A percentile compares a stretch with the other conserved stretches of the same genome.
Evolutionary conservation across 352 stramenopile species (phyloP).

Genomic region (Pythium aphanidermatum): DNA sequence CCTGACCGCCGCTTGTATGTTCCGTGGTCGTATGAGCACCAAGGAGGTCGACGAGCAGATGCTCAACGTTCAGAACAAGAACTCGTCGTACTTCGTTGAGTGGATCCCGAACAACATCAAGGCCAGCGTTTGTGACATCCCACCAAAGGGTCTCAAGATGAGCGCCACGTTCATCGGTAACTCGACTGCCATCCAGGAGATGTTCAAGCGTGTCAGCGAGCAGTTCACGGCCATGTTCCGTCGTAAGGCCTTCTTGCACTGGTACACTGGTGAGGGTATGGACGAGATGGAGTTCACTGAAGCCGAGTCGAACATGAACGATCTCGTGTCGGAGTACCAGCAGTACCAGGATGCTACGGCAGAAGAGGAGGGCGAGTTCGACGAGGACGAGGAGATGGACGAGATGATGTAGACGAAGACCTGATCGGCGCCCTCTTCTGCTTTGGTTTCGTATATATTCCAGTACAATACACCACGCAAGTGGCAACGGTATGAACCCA

Average conservation of each 20-base stretch:
- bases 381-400: slow-evolving; percentile 93
- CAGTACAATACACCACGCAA: slow-evolving; percentile 47
- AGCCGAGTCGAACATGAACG: slow-evolving; percentile 99
- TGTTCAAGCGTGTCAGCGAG: slow-evolving; percentile 99
- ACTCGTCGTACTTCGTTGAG: slow-evolving; percentile 99
- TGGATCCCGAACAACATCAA: slow-evolving; percentile 99
- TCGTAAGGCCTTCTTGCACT: slow-evolving; percentile 99
- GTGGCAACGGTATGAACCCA: slow-evolving; percentile 29
- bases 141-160: slow-evolving; percentile 98
- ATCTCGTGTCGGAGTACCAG: slow-evolving; percentile 99
- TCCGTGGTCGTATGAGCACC: slow-evolving; percentile 98
- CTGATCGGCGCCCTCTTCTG: slow-evolving; percentile 33
- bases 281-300: slow-evolving; percentile 99
- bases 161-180: slow-evolving; percentile 98
- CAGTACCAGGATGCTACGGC: slow-evolving; percentile 99
- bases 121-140: slow-evolving; percentile 99
- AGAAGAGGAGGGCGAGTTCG: slow-evolving; percentile 97
- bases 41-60: slow-evolving; percentile 99
- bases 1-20: slow-evolving; percentile 99
- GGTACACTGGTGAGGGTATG: slow-evolving; percentile 99
- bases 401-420: slow-evolving; percentile 87
- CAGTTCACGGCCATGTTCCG: slow-evolving; percentile 99
- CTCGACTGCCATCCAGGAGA: slow-evolving; percentile 99
- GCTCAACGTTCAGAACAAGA: slow-evolving; percentile 99
- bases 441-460: slow-evolving; percentile 54